Percentiles rank a stretch among this genome's conserved stretches.
phyloP scores from a whole-genome alignment of 2,329 filamentous ascomycete genomes.

The Alternaria solani region DNA sequence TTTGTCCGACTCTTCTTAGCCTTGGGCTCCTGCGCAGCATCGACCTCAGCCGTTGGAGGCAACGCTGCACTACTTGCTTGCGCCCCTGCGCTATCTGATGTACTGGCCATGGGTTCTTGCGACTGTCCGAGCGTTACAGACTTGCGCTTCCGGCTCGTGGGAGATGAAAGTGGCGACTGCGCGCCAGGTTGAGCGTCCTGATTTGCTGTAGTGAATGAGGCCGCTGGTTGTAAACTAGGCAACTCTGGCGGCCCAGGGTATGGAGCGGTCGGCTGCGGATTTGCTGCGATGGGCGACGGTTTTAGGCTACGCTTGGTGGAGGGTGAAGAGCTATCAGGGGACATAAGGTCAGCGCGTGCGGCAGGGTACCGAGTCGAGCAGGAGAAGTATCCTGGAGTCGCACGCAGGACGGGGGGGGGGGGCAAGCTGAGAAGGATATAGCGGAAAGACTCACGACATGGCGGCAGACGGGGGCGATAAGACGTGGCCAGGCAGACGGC shows the following conservation, averaged over 20 bases:
- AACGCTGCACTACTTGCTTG: slow-evolving; percentile 34
- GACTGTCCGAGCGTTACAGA: slow-evolving; percentile 38
- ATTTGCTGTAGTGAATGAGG: slow-evolving; percentile 32
- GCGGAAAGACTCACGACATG: slow-evolving; percentile 51
- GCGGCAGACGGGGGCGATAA: slow-evolving; percentile 35
- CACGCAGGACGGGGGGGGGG: slow-evolving; percentile 9
- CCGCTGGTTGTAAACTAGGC: slow-evolving; percentile 40
- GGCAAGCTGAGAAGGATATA: slow-evolving; percentile 20
- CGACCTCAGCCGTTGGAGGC: slow-evolving; percentile 31
- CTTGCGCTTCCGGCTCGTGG: slow-evolving; percentile 46
- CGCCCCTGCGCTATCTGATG: slow-evolving; percentile 24
- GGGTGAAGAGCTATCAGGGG: slow-evolving; percentile 50
- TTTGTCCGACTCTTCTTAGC: slow-evolving; percentile 97
- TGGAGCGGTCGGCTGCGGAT: slow-evolving; percentile 31
- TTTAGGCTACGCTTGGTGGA: slow-evolving; percentile 56
- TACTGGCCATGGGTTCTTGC: slow-evolving; percentile 36
- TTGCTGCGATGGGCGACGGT: slow-evolving; percentile 51
- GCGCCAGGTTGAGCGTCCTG: slow-evolving; percentile 33
- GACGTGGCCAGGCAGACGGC: slow-evolving; percentile 28
- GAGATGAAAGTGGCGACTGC: slow-evolving; percentile 32
- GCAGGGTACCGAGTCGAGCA: slow-evolving; percentile 12
- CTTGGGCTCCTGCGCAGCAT: slow-evolving; percentile 48
- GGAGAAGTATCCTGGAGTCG: slow-evolving; percentile 10
- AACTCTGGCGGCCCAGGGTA: slow-evolving; percentile 36
- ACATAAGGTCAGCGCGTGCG: slow-evolving; percentile 42